Evolutionary conservation across 768 basidiomycete genomes (phyloP).

Genomic region (Pleurotus salmoneostramineus): DNA sequence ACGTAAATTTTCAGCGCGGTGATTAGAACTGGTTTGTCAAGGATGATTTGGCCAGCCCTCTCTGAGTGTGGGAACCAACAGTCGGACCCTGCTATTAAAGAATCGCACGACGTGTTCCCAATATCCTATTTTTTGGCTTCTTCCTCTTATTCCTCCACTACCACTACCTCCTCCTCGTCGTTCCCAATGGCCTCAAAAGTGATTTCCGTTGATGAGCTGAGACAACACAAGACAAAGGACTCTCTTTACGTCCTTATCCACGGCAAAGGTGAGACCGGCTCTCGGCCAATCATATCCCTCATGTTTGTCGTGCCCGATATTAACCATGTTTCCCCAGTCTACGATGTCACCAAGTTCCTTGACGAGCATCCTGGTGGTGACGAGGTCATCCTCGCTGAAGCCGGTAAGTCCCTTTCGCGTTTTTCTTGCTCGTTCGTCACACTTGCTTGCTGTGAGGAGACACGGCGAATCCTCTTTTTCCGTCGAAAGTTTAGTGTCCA

Average conservation of each 20-base stretch:
- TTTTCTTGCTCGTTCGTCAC: constrained; percentile 8
- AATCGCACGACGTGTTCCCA: constrained; percentile 5
- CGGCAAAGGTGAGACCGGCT: constrained; percentile 62
- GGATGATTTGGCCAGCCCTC: neutral
- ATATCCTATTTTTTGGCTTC: constrained; percentile 3
- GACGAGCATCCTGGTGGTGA: constrained; percentile 99
- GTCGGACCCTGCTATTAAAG: neutral
- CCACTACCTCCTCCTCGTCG: constrained; percentile 13
- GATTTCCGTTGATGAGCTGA: constrained; percentile 72
- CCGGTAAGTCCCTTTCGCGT: constrained; percentile 51
- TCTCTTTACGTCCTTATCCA: constrained; percentile 79
- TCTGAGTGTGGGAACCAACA: neutral
- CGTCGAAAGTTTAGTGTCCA: constrained; percentile 1
- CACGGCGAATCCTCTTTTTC: constrained; percentile 5
- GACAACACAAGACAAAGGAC: constrained; percentile 70
- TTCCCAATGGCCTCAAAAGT: constrained; percentile 45
- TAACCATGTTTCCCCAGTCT: constrained; percentile 56
- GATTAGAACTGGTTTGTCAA: neutral
- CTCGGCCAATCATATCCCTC: constrained; percentile 28
- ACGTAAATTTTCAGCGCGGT: neutral
- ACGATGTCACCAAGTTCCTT: constrained; percentile 89
- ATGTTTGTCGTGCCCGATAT: constrained; percentile 22
- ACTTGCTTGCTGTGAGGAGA: neutral
- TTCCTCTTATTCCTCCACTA: constrained; percentile 5
- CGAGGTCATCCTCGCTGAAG: constrained; percentile 93